Evolutionary conservation across 2,329 filamentous ascomycete genomes (phyloP).

Genomic region (Grosmannia huntii): DNA sequence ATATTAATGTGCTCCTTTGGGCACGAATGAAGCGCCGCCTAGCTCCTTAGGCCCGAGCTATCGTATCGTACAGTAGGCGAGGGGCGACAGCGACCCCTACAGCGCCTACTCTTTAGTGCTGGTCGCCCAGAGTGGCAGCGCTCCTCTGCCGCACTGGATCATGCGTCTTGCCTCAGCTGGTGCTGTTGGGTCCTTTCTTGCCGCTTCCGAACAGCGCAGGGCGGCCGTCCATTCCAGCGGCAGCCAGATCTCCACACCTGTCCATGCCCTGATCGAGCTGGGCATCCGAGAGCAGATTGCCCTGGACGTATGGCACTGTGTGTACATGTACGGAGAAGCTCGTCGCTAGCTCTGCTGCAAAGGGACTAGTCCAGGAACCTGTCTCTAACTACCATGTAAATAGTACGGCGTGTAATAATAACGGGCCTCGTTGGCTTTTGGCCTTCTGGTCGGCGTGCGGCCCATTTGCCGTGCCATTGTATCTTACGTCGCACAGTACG

Average conservation of each 20-base stretch:
- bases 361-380: constrained; percentile 14
- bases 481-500: too few relatives aligned
- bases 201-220: background rate
- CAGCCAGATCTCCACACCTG: too few relatives aligned
- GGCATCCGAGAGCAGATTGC: too few relatives aligned
- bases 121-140: too few relatives aligned
- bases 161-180: background rate
- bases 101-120: too few relatives aligned
- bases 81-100: too few relatives aligned
- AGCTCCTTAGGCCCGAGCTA: background rate
- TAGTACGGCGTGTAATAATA: background rate
- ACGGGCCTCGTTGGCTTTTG: background rate
- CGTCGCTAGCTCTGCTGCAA: constrained; percentile 9
- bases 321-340: too few relatives aligned
- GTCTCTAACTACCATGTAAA: background rate
- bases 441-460: background rate
- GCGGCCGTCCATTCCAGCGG: background rate
- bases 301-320: too few relatives aligned
- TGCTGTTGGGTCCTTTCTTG: background rate
- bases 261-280: too few relatives aligned
- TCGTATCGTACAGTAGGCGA: too few relatives aligned
- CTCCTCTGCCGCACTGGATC: background rate
- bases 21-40: background rate
- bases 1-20: background rate
- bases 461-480: background rate